Evolutionary conservation across 768 basidiomycete species (phyloP), one percentile per base, ranked within the genome.

Genomic region (Leucosporidium yakuticum): DNA sequence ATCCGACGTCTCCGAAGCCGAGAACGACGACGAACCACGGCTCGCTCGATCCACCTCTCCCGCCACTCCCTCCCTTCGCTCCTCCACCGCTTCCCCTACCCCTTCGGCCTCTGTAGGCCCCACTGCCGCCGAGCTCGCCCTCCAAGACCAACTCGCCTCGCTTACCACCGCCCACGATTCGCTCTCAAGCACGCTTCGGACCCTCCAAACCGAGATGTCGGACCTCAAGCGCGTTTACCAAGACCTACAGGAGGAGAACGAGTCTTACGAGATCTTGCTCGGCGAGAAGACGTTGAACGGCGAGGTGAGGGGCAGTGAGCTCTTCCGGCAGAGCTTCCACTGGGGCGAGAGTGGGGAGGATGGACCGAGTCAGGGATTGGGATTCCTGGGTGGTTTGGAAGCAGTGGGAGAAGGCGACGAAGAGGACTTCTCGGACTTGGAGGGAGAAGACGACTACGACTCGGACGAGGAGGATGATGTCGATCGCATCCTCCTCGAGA

Each of bases 201-300:
- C 92, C 47, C 81, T 94, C 51, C 89, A 90, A 77, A 84, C 85
- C 4, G 92, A 97, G 76, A 82, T 96, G 17, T 82, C 87, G 44
- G 94, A 97, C 76, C 79, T 97, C 62, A 90, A 92, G 79, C 82
- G 89, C 63, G 88, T 93, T 69, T 96, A 96, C 77, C 84, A 87
- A 71, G 86, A 88, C 70, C 78, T 80, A 19, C 70, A 76, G 79
- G 93, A 98, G 78, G 94, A 98, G 74, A 99, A 97, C 78, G 93
- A 96, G 79, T 90, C 90, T 60, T 99, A 92, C 81, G 91, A 95
- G 84, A 90, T 94, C 69, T 83, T 99, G 49, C 80, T 98, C 31
- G 83, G 90, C 69, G 94, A 98, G 80, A 87, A 85, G 81, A 97
- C 96, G 0, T 79, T 98, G 54, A 92, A 83, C 71, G 95, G 95